Conservation (phyloP, 164 flowering plant species). For the Dillenia turbinata region DNA sequence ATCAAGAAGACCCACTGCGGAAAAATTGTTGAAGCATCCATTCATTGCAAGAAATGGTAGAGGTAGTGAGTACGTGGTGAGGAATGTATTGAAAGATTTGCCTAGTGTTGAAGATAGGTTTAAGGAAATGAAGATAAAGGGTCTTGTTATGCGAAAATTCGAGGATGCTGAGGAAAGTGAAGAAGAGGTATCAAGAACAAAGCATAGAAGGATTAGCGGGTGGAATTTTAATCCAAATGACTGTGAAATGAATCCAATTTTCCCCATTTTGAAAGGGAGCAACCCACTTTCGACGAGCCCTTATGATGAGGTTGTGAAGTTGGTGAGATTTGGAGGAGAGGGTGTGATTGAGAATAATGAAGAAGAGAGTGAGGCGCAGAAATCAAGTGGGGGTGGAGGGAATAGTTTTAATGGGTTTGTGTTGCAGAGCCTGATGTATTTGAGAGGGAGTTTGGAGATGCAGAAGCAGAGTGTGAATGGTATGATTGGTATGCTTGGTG, state of each 20-base stretch:
- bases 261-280: slow-evolving; percentile 25
- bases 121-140: slow-evolving; percentile 13
- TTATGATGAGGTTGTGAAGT: slow-evolving; percentile 4
- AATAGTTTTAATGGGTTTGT: too few species aligned
- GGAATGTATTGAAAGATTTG: slow-evolving; percentile 51
- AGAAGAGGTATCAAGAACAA: slow-evolving; percentile 17
- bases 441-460: too few species aligned
- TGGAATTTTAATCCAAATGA: slow-evolving; percentile 79
- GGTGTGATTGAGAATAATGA: slow-evolving; percentile 3
- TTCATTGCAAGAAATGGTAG: slow-evolving; percentile 62
- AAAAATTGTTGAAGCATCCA: slow-evolving; percentile 65
- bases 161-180: slow-evolving; percentile 31
- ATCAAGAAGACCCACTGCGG: slow-evolving; percentile 58
- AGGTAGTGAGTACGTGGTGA: slow-evolving; percentile 47
- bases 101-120: slow-evolving; percentile 66
- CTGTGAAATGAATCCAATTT: slow-evolving; percentile 58
- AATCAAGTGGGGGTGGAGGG: too few species aligned
- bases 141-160: neutral
- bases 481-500: too few species aligned
- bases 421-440: too few species aligned
- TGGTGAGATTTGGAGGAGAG: slow-evolving; percentile 15
- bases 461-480: too few species aligned
- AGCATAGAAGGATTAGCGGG: slow-evolving; percentile 76
- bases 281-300: neutral
- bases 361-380: neutral